Percentiles rank a stretch among this genome's conserved stretches.
Conservation (phyloP, 495 filamentous ascomycete genomes). For the Aspergillus ostianus region DNA sequence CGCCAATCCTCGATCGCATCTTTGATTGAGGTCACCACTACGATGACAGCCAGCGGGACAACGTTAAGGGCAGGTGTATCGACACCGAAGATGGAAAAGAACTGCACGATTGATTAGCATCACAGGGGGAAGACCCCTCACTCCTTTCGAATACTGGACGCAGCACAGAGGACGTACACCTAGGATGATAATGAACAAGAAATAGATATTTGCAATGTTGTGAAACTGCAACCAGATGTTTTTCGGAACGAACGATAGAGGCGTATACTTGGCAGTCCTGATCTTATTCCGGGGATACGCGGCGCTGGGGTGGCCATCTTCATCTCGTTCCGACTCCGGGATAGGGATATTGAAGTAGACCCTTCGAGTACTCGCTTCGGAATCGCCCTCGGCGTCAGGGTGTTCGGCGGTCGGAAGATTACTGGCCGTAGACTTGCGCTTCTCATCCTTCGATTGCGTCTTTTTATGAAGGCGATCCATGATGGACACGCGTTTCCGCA, state of each 20-base stretch:
- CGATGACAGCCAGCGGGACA: slow-evolving; percentile 90
- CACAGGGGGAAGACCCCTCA: not conserved
- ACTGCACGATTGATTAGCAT: slow-evolving; percentile 49
- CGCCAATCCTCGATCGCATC: slow-evolving; percentile 98
- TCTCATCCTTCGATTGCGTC: slow-evolving; percentile 57
- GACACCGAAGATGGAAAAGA: slow-evolving; percentile 93
- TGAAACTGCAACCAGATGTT: slow-evolving; percentile 97
- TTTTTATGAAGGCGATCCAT: slow-evolving; percentile 72
- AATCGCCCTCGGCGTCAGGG: slow-evolving; percentile 37
- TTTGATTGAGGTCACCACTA: slow-evolving; percentile 88
- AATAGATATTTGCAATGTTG: slow-evolving; percentile 98
- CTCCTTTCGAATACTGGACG: not conserved
- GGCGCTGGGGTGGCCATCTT: slow-evolving; percentile 69
- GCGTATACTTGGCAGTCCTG: slow-evolving; percentile 93
- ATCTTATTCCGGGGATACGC: slow-evolving; percentile 93
- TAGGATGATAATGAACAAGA: slow-evolving; percentile 93
- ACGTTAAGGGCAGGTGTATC: slow-evolving; percentile 86
- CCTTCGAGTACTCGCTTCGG: slow-evolving; percentile 36
- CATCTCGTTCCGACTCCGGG: slow-evolving; percentile 74
- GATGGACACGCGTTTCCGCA: slow-evolving; percentile 80
- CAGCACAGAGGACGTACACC: slow-evolving; percentile 51
- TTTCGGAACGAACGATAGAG: slow-evolving; percentile 94
- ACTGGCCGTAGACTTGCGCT: slow-evolving; percentile 55
- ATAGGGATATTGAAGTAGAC: slow-evolving; percentile 88
- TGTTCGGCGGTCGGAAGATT: slow-evolving; percentile 36